Evolutionary conservation across 805 yeast species (phyloP), one percentile per base, ranked within the genome.

Genomic region (Kazachstania africana): DNA sequence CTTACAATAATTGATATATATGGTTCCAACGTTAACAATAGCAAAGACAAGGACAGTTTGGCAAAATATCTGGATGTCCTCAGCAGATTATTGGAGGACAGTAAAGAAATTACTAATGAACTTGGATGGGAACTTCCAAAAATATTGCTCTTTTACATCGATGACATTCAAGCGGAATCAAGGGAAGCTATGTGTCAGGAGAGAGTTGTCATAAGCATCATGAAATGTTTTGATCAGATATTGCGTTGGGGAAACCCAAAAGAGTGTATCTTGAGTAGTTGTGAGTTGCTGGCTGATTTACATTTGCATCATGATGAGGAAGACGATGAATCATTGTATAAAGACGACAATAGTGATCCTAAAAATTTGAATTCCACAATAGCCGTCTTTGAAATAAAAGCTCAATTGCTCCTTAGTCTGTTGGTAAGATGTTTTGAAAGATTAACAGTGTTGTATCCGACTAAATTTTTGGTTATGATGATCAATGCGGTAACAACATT

Each of bases 61-160:
- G 62, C 57, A 2, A 35, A 39, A 28, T 48, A 81, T 16, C 55
- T 84, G 31, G 55, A 50, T 0, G 55, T 58, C 5, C 40, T 84
- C 10, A 42, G 53, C 9, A 57, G 54, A 0, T 56, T 74, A 0
- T 53, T 83, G 23, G 42, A 42, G 5, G 53, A 48, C 0, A 52
- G 78, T 46, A 59, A 62, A 12, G 65, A 63, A n/a, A 53, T 82
- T 14, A 60, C 75, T 0, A 60, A 68, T 28, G 80, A 78, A 40
- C 71, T 84, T 36, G 95, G 94, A 1, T 87, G 96, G 96, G 96
- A 87, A 53, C 50, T 87, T 9, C 95, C 95, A 0, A 68, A 66
- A 20, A 52, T 80, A 27, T 42, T 87, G 5, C 44, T 82, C 26
- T 60, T 62, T 4, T 79, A 66, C 49, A 50, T 77, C 14, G 59